phyloP scores from a whole-genome alignment of 768 basidiomycete species.

The Coprinellus micaceus region DNA sequence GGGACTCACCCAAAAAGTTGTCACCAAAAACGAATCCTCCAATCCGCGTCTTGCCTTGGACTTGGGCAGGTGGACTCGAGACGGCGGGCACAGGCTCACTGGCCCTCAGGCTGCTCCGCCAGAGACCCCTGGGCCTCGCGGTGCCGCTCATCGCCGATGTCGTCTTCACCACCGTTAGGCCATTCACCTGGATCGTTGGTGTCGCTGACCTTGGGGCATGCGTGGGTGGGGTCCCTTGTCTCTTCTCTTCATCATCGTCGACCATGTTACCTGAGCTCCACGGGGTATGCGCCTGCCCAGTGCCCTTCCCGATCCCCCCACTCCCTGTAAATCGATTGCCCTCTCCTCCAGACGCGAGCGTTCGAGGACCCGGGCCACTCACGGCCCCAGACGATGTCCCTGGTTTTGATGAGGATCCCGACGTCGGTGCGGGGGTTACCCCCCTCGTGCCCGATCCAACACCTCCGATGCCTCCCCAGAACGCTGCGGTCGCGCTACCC shows the following conservation, averaged over 20 bases:
- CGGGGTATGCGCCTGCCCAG: neutral
- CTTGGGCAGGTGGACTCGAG: neutral
- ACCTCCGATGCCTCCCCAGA: no score
- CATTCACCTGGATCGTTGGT: neutral
- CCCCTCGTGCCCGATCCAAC: no score
- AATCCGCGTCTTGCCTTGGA: neutral
- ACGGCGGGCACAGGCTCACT: slow-evolving; percentile 19
- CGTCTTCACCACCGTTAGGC: neutral
- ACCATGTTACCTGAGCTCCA: neutral
- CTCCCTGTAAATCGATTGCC: neutral
- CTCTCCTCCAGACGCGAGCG: neutral
- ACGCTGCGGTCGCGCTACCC: no score
- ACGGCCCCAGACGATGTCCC: neutral
- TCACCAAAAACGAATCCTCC: neutral
- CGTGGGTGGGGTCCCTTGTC: neutral
- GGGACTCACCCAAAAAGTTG: neutral
- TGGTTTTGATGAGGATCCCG: no score
- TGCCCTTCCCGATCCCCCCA: neutral
- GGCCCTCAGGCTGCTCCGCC: slow-evolving; percentile 44
- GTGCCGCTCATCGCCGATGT: slow-evolving; percentile 4
- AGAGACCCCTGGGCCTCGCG: slow-evolving; percentile 39
- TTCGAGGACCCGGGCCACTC: neutral
- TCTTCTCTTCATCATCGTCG: neutral
- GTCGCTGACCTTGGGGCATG: no score
- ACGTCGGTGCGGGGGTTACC: no score